A percentile compares a stretch with the other conserved stretches of the same genome.
Conservation (phyloP, 2,329 filamentous ascomycete genomes). For the Trichoderma gracile region DNA sequence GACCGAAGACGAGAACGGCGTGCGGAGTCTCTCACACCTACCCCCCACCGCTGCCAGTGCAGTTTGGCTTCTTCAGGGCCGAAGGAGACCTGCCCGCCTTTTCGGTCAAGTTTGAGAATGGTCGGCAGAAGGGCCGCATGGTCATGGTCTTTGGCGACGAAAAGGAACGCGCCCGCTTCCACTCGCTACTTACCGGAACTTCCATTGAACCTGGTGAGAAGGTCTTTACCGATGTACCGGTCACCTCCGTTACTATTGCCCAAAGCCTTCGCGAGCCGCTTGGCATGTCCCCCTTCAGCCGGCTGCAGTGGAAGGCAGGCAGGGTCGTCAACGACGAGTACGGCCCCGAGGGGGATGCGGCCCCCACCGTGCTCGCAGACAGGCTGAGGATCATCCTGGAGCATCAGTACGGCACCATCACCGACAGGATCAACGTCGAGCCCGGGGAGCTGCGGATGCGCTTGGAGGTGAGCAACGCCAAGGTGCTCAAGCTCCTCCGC, state of each 20-base stretch:
- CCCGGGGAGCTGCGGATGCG: slow-evolving; percentile 71
- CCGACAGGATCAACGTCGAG: slow-evolving; percentile 79
- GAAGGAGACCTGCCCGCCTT: slow-evolving; percentile 70
- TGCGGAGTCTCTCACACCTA: slow-evolving; percentile 74
- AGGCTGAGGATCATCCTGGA: slow-evolving; percentile 73
- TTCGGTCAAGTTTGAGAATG: slow-evolving; percentile 69
- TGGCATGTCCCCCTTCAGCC: slow-evolving; percentile 51
- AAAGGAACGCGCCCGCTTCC: slow-evolving; percentile 69
- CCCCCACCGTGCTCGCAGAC: slow-evolving; percentile 73
- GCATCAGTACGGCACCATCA: slow-evolving; percentile 73
- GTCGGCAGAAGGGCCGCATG: slow-evolving; percentile 67
- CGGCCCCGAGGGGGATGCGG: slow-evolving; percentile 57
- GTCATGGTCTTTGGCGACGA: slow-evolving; percentile 74
- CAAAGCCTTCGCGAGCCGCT: slow-evolving; percentile 54
- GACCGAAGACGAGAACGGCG: slow-evolving; percentile 72
- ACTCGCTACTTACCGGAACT: slow-evolving; percentile 72
- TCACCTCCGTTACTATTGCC: slow-evolving; percentile 64
- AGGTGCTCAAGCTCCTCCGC: slow-evolving; percentile 66
- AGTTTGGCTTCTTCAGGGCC: slow-evolving; percentile 74
- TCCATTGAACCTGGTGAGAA: slow-evolving; percentile 67
- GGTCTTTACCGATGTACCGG: slow-evolving; percentile 67
- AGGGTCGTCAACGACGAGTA: slow-evolving; percentile 73
- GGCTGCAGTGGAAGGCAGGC: slow-evolving; percentile 64
- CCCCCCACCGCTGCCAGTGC: slow-evolving; percentile 64
- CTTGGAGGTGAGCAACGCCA: slow-evolving; percentile 62